Base-by-base conservation (phyloP, 1,284 basidiomycete species). In the Xerocomus amazonicus region DNA sequence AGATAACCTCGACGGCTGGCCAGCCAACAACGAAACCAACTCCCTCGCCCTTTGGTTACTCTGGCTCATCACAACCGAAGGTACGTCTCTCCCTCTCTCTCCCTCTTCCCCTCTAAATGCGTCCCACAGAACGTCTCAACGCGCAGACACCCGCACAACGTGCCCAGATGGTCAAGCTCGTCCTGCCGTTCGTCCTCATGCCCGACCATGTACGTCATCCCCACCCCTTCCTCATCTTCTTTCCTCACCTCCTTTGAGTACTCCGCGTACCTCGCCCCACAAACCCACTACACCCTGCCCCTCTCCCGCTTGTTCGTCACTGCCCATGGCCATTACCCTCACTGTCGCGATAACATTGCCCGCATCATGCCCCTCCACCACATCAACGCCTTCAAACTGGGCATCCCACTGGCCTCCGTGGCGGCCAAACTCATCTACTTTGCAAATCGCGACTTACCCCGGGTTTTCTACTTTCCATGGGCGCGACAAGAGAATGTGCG, bases 361-460 rank as follows among this genome's bases (percentile, higher is more conserved):
- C 54, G 55, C 45, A 16, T 35, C 5, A 58, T 70, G 26, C 50
- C 61, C 3, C 74, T 80, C 59, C 84, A 74, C 63, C 67, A 69
- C 31, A 57, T 71, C 41, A 52, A 60, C 8, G 6, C 2, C 9
- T 59, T 78, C 9, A 32, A 54, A 4, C 63, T 84, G 32, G 57
- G 69, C 46, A 59, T 72, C 0, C 83, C 84, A 0, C 75, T 78
- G 4, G 73, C 78, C 23, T 70, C 79, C 14, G 61, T 75, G 26
- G 78, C 82, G 0, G 84, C 86, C 2, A 81, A 80, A 45, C 72
- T 86, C 9, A 64, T 86, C 39, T 87, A 78, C 63, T 78, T 85
- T 47, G 70, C 81, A 3, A 74, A 80, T 16, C 71, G 78, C 13
- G 83, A 87, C n/a, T n/a, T n/a, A n/a, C n/a, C n/a, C n/a, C n/a